A percentile compares a stretch with the other conserved stretches of the same genome.
Evolutionary conservation across 1,284 basidiomycete species (phyloP).

Genomic region (Rhodofomes roseus): DNA sequence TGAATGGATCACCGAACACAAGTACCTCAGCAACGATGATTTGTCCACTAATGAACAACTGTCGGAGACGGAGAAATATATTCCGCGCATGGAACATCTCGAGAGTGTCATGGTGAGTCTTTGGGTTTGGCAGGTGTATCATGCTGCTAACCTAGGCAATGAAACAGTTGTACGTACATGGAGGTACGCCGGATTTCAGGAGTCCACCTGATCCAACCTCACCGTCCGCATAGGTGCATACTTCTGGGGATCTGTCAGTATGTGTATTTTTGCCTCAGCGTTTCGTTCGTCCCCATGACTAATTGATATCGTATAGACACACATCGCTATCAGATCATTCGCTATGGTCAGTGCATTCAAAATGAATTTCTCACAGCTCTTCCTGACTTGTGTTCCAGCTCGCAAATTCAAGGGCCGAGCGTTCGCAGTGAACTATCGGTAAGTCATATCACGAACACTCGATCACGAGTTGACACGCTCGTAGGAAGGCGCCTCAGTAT

Average conservation of each 20-base stretch:
- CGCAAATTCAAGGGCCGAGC: conserved; percentile 70
- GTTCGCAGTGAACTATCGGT: conserved; percentile 62
- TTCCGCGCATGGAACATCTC: conserved; percentile 51
- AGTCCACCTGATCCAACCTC: background rate
- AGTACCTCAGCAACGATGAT: conserved; percentile 34
- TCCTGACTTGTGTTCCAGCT: conserved; percentile 36
- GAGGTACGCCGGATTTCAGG: conserved; percentile 37
- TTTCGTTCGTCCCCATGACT: background rate
- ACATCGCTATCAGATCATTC: conserved; percentile 67
- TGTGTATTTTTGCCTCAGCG: conserved; percentile 12
- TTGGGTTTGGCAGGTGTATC: background rate
- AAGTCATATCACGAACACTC: conserved; percentile 1
- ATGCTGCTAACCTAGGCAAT: background rate
- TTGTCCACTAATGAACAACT: conserved; percentile 28
- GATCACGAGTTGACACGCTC: conserved; percentile 27
- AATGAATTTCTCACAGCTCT: no score
- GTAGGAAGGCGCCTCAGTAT: conserved; percentile 76
- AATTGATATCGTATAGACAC: conserved; percentile 42
- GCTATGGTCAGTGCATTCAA: conserved; percentile 39
- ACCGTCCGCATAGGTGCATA: conserved; percentile 43
- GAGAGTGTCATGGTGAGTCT: conserved; percentile 51
- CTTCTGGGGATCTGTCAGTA: conserved; percentile 67
- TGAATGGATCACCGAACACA: conserved; percentile 76
- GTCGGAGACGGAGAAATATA: conserved; percentile 36
- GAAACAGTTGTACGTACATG: conserved; percentile 68